phyloP scores from a whole-genome alignment of 2,329 filamentous ascomycete genomes.

The Dactylellina drechsleri region DNA sequence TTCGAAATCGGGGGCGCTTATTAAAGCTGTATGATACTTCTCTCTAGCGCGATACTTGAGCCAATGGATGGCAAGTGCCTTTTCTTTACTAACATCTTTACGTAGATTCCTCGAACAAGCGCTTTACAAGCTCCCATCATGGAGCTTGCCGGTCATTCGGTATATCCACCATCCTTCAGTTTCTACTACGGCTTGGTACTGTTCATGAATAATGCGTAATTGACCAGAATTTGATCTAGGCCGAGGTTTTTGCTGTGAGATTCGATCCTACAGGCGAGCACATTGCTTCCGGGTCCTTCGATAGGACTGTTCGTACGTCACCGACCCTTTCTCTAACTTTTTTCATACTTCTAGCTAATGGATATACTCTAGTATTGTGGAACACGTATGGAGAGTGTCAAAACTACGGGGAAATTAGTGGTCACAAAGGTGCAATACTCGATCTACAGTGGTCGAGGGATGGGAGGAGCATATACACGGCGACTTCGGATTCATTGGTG shows the following conservation, averaged over 20 bases:
- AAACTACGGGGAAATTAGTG: slow-evolving; percentile 88
- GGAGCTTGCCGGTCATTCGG: slow-evolving; percentile 76
- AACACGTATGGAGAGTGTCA: slow-evolving; percentile 90
- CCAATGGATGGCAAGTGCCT: slow-evolving; percentile 58
- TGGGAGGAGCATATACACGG: slow-evolving; percentile 81
- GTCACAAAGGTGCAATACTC: slow-evolving; percentile 89
- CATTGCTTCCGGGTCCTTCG: slow-evolving; percentile 95
- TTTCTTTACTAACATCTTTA: slow-evolving; percentile 52
- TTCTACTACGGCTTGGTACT: no score
- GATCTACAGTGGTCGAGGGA: slow-evolving; percentile 98
- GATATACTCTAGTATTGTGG: slow-evolving; percentile 78
- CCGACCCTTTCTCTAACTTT: not conserved
- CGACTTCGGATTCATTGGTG: slow-evolving; percentile 90
- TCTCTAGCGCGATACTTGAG: slow-evolving; percentile 64
- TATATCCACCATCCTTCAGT: slow-evolving; percentile 7
- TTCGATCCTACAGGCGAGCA: slow-evolving; percentile 89
- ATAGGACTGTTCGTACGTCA: slow-evolving; percentile 81
- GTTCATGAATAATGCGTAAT: slow-evolving; percentile 8
- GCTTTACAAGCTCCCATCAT: slow-evolving; percentile 89
- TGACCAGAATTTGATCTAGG: slow-evolving; percentile 61
- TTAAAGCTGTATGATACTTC: slow-evolving; percentile 70
- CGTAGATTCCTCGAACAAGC: slow-evolving; percentile 80
- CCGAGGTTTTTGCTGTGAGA: slow-evolving; percentile 88
- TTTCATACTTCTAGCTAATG: not conserved
- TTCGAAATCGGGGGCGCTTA: slow-evolving; percentile 70